phyloP scores from a whole-genome alignment of 176 grass and related monocot species.

The Cenchrus americanus region DNA sequence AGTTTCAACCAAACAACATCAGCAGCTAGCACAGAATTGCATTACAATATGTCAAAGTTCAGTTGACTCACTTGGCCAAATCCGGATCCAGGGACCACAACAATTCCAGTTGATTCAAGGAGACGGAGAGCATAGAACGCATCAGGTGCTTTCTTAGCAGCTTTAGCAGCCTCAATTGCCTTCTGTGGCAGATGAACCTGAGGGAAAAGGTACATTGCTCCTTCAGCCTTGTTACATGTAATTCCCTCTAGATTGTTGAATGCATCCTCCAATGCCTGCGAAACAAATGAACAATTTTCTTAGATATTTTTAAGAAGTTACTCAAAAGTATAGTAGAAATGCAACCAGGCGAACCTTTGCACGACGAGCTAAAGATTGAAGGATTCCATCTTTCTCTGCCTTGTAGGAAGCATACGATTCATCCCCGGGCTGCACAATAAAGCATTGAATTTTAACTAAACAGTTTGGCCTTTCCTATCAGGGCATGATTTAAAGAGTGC shows the following conservation, averaged over 20 bases:
- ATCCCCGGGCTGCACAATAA: conserved; percentile 72
- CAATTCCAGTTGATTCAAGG: conserved; percentile 85
- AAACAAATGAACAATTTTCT: background rate
- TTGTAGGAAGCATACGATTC: conserved; percentile 81
- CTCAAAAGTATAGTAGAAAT: conserved; percentile 19
- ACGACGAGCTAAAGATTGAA: conserved; percentile 77
- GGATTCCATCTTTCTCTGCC: conserved; percentile 86
- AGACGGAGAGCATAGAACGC: conserved; percentile 75
- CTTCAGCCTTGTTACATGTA: conserved; percentile 89
- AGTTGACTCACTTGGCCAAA: conserved; percentile 78
- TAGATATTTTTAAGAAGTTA: background rate
- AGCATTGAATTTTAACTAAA: conserved; percentile 11
- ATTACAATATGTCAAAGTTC: conserved; percentile 17
- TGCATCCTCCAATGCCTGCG: conserved; percentile 75
- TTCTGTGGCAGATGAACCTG: conserved; percentile 64
- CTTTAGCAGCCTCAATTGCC: conserved; percentile 76
- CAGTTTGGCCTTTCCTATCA: conserved; percentile 20
- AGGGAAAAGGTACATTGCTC: conserved; percentile 91
- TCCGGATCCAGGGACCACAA: conserved; percentile 79
- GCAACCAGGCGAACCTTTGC: conserved; percentile 62
- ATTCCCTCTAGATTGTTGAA: conserved; percentile 83
- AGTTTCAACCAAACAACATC: background rate
- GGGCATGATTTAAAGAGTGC: conserved; percentile 24
- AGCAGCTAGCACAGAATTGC: background rate
- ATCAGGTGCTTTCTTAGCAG: conserved; percentile 69